A percentile compares a stretch with the other conserved stretches of the same genome.
Evolutionary conservation across 2,329 filamentous ascomycete species (phyloP).

Genomic region (Pyricularia pennisetigena): DNA sequence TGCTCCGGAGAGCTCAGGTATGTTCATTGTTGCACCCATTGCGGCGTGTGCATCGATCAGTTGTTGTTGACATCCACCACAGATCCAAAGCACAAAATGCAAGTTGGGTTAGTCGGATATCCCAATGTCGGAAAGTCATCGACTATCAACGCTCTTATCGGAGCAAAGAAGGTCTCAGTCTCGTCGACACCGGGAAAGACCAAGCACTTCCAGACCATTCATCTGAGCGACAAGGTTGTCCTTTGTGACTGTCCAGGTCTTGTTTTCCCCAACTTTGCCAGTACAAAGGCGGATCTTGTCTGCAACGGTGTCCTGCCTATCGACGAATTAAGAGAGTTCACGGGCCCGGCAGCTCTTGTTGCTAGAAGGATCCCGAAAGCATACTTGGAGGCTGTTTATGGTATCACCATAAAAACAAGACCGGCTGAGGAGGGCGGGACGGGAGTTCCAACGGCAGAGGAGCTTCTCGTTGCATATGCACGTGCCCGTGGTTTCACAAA

Average conservation of each 20-base stretch:
- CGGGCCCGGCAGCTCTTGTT: slow-evolving; percentile 74
- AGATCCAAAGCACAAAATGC: slow-evolving; percentile 55
- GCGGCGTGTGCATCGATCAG: neutral
- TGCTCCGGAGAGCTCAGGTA: slow-evolving; percentile 43
- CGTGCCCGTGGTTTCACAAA: slow-evolving; percentile 84
- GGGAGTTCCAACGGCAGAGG: slow-evolving; percentile 72
- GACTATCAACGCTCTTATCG: slow-evolving; percentile 97
- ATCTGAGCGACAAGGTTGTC: slow-evolving; percentile 79
- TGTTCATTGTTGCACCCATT: slow-evolving; percentile 12
- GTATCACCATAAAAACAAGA: slow-evolving; percentile 75
- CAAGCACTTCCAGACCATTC: slow-evolving; percentile 98
- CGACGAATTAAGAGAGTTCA: slow-evolving; percentile 90
- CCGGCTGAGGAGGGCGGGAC: slow-evolving; percentile 88
- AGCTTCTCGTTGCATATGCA: slow-evolving; percentile 79
- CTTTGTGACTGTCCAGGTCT: slow-evolving; percentile 98
- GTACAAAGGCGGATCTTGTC: slow-evolving; percentile 91
- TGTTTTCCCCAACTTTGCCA: slow-evolving; percentile 96
- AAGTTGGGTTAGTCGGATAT: slow-evolving; percentile 92
- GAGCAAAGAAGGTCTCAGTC: slow-evolving; percentile 96
- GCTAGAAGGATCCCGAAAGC: slow-evolving; percentile 75
- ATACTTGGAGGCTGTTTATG: slow-evolving; percentile 89
- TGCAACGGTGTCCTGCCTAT: slow-evolving; percentile 93
- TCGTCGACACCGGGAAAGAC: slow-evolving; percentile 97
- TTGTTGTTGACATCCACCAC: slow-evolving; percentile 5
- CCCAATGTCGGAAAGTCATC: slow-evolving; percentile 99